Evolutionary conservation across 2,329 filamentous ascomycete genomes (phyloP), one percentile per base, ranked within the genome.

Genomic region (Escovopsis weberi): DNA sequence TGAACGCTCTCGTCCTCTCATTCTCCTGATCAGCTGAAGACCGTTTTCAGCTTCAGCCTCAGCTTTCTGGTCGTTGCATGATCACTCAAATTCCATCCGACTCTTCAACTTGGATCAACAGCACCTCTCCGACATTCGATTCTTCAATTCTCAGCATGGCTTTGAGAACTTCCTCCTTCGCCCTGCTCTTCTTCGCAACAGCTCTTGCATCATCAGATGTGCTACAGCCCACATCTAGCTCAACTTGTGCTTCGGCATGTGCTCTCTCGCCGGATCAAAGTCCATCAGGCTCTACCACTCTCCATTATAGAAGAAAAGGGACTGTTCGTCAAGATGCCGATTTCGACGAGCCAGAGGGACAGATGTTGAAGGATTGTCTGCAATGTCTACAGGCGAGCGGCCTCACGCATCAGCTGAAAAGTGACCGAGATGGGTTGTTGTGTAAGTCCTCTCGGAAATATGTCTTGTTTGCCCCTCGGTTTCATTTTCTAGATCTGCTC

Each of bases 381-480:
- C 64, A 56, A 33, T 76, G 72, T 51, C 58, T 76, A 26, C 67
- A 75, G 51, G 64, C 63, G 26, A 75, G 72, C 55, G 62, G 60
- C 9, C 73, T 65, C 46, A 53, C 59, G 3, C 58, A 67, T 33
- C 69, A 64, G 2, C 44, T 45, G 6, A 70, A 75, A 55, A 74
- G 57, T 43, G 72, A 76, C 47, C 69, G 72, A 46, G 60, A 62
- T 39, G 75, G 71, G 72, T 75, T 75, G 47, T 50, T 75, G 37
- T 74, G 72, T 75, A 63, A 58, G 71, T 59, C n/a, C 12, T 32
- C 11, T 26, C 40, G 7, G 4, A n/a, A 18, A 6, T 26, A 37
- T 15, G 18, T 10, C 7, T 28, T 18, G 11, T 12, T 12, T 12
- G 26, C 28, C 15, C 11, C 12, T 10, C 15, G 28, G 33, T 30